Percentiles rank a stretch among this genome's conserved stretches.
These are phyloP conservation scores for Pythium phragmitis DNA, from an alignment of 352 stramenopile genomes.

Conservation along the genomic window DNA sequence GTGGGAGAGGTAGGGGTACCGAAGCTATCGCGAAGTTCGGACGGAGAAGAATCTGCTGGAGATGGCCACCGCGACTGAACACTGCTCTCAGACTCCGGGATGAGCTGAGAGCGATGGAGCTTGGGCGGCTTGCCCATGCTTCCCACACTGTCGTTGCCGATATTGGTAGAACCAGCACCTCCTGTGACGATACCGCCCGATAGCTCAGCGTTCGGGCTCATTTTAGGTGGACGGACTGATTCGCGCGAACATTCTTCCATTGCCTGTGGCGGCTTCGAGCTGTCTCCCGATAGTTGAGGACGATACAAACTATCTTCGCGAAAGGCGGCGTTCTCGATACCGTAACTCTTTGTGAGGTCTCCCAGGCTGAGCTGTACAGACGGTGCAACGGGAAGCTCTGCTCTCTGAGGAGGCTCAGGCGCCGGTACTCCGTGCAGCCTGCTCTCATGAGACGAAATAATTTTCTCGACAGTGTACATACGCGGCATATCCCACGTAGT, in stretches of 20 bases:
- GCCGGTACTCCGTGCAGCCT: not conserved
- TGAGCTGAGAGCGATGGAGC: constrained; percentile 17
- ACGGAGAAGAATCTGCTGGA: not conserved
- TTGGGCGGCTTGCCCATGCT: constrained; percentile 13
- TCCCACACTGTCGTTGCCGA: not conserved
- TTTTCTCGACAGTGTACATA: constrained; percentile 25
- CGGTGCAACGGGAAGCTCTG: constrained; percentile 4
- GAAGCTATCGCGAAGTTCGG: constrained; percentile 18
- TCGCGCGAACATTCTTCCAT: not conserved
- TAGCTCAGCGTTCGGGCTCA: not conserved
- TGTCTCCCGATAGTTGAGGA: not conserved
- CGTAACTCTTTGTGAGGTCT: constrained; percentile 24
- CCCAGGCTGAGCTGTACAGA: constrained; percentile 23
- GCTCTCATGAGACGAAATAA: constrained; percentile 12
- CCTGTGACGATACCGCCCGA: constrained; percentile 16
- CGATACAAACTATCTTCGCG: not conserved
- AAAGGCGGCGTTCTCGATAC: constrained; percentile 13
- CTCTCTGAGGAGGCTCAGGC: not conserved
- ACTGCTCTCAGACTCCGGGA: constrained; percentile 4
- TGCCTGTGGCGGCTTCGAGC: not conserved
- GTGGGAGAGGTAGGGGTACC: constrained; percentile 16
- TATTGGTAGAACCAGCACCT: not conserved
- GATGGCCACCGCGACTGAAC: constrained; percentile 1
- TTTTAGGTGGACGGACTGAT: not conserved
- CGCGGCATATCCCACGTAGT: constrained; percentile 27